Percentiles rank a stretch among this genome's conserved stretches.
Conservation (phyloP, 768 basidiomycete species). For the Tylopilus plumbeoviolaceoides region DNA sequence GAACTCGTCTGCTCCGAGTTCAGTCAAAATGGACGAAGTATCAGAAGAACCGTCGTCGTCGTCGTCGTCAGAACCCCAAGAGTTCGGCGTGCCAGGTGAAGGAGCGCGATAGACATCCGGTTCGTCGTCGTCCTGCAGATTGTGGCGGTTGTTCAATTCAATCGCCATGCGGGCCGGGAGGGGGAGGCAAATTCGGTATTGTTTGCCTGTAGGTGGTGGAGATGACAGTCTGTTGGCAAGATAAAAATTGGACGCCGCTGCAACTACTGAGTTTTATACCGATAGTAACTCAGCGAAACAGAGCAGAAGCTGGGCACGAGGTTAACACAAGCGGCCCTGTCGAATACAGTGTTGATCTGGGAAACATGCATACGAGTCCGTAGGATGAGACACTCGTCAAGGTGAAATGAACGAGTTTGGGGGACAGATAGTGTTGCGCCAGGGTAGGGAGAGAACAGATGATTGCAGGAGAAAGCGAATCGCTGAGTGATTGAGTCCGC, state of each 20-base stretch:
- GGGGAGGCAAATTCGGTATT: constrained; percentile 6
- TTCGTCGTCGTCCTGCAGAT: constrained; percentile 20
- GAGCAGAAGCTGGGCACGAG: constrained; percentile 36
- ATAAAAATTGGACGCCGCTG: constrained; percentile 36
- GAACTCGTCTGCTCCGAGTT: constrained; percentile 52
- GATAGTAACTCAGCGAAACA: constrained; percentile 39
- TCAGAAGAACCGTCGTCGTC: constrained; percentile 40
- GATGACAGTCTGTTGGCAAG: constrained; percentile 36
- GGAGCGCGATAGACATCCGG: constrained; percentile 7
- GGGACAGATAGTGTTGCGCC: constrained; percentile 6
- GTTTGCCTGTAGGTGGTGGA: constrained; percentile 22
- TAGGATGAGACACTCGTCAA: constrained; percentile 16
- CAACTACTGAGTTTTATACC: constrained; percentile 37
- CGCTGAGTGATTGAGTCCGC: constrained; percentile 29
- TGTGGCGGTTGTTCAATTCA: constrained; percentile 21
- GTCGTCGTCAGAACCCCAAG: constrained; percentile 12
- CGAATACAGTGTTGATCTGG: constrained; percentile 24
- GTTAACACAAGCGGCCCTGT: constrained; percentile 32
- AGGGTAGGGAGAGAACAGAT: neutral
- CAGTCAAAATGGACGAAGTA: constrained; percentile 40
- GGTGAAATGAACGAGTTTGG: constrained; percentile 10
- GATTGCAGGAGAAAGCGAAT: constrained; percentile 11
- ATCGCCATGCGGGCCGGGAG: constrained; percentile 25
- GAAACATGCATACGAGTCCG: constrained; percentile 14
- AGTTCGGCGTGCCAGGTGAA: constrained; percentile 6